phyloP scores from a whole-genome alignment of 208 protist genomes.

The Leptomonas pyrrhocoris region DNA sequence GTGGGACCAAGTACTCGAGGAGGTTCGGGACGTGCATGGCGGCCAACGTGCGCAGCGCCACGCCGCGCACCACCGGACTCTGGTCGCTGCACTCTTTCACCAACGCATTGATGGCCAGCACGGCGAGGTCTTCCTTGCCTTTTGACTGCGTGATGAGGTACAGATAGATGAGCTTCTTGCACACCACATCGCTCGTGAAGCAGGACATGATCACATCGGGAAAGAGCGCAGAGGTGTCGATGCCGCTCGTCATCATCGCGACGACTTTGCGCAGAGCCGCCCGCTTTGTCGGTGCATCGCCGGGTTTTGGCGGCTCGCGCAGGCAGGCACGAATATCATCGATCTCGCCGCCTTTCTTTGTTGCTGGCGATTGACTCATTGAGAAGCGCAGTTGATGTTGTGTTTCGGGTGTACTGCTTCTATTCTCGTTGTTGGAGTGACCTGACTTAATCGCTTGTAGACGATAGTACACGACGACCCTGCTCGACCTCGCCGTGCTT shows the following conservation, averaged over 20 bases:
- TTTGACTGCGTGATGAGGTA: constrained; percentile 94
- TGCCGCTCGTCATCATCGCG: constrained; percentile 95
- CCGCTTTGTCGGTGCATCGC: constrained; percentile 55
- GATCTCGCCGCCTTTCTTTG: constrained; percentile 42
- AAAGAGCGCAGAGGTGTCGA: constrained; percentile 95
- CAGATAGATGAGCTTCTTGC: constrained; percentile 98
- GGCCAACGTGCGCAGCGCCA: constrained; percentile 94
- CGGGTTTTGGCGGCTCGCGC: constrained; percentile 42
- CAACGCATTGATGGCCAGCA: constrained; percentile 96
- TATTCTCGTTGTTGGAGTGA: background rate
- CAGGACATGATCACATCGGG: constrained; percentile 91
- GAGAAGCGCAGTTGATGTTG: background rate
- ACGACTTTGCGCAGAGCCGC: constrained; percentile 92
- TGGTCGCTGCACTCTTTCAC: constrained; percentile 93
- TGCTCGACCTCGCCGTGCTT: too few relatives aligned
- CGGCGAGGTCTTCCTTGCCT: constrained; percentile 88
- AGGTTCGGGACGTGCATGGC: constrained; percentile 74
- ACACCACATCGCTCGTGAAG: constrained; percentile 93
- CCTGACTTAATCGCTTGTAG: too few relatives aligned
- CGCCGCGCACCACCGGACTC: constrained; percentile 94
- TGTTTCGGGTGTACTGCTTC: background rate
- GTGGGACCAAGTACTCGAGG: constrained; percentile 83
- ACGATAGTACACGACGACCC: too few relatives aligned
- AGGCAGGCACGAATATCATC: constrained; percentile 45
- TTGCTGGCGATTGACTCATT: constrained; percentile 17